Percentiles rank a stretch among this genome's conserved stretches.
These are phyloP conservation scores for Corchorus olitorius DNA, from an alignment of 345 rosid genomes.

Conservation along the genomic window DNA sequence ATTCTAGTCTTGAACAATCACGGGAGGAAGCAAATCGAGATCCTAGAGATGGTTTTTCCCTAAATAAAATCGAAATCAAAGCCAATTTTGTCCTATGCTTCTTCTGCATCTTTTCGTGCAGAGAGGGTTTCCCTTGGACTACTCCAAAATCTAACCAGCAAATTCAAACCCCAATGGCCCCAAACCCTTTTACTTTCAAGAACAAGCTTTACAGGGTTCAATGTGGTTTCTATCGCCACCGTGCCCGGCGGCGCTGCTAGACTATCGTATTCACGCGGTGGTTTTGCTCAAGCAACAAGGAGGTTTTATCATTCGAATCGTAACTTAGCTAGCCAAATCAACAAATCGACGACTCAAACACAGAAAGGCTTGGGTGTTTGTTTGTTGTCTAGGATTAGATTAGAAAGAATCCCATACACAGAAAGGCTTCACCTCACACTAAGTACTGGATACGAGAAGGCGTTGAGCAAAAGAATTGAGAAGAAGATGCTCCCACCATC, in stretches of 20 bases:
- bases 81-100: background rate
- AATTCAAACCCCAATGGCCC: background rate
- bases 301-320: background rate
- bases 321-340: too few relatives aligned
- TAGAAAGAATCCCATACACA: too few relatives aligned
- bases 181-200: background rate
- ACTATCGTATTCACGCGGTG: background rate
- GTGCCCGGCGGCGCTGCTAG: background rate
- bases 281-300: background rate
- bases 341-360: background rate
- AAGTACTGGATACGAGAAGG: too few relatives aligned
- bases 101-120: background rate
- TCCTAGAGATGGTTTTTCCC: background rate
- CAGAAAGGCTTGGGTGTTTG: too few relatives aligned
- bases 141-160: background rate
- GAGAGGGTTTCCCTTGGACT: background rate
- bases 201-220: background rate
- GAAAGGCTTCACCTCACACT: too few relatives aligned
- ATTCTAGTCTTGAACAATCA: too few relatives aligned
- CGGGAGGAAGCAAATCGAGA: background rate
- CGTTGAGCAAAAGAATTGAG: too few relatives aligned
- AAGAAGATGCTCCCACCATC: background rate
- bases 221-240: background rate
- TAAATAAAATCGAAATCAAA: background rate
- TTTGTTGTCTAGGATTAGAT: too few relatives aligned